These are phyloP conservation scores for Yamadazyma pseudoaaseri DNA, from an alignment of 1,139 yeast species.

Conservation along the genomic window DNA sequence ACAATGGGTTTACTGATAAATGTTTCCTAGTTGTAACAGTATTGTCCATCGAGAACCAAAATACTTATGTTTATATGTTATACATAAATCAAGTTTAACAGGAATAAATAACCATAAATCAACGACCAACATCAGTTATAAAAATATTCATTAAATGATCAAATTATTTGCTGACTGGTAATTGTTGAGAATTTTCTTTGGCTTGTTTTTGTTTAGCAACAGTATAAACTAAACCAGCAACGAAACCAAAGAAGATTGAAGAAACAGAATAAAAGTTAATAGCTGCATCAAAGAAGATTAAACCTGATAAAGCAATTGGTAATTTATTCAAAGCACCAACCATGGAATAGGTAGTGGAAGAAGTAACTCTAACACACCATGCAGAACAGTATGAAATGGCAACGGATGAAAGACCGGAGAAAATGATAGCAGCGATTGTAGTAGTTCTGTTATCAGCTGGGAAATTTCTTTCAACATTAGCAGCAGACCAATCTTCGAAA, in stretches of 20 bases:
- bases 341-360: conserved; percentile 98
- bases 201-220: conserved; percentile 81
- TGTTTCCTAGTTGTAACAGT: too few species aligned
- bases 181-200: conserved; percentile 43
- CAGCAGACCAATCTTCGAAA: conserved; percentile 91
- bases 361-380: conserved; percentile 99
- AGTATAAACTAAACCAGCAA: conserved; percentile 93
- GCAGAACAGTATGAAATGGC: conserved; percentile 98
- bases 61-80: too few species aligned
- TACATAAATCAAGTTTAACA: background rate
- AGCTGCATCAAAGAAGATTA: conserved; percentile 91
- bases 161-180: conserved; percentile 21
- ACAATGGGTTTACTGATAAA: background rate
- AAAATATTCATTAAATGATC: too few species aligned
- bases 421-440: conserved; percentile 76
- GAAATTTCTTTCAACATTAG: conserved; percentile 73
- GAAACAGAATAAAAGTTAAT: conserved; percentile 89
- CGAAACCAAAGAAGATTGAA: conserved; percentile 88
- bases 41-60: too few species aligned
- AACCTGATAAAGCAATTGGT: conserved; percentile 94
- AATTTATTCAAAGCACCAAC: conserved; percentile 98
- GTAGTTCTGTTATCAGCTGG: conserved; percentile 67
- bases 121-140: too few species aligned
- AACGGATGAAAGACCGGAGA: conserved; percentile 91
- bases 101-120: too few species aligned